Evolutionary conservation across 192 early-diverging fungal species (phyloP).

Genomic region (Backusella tuberculispora): DNA sequence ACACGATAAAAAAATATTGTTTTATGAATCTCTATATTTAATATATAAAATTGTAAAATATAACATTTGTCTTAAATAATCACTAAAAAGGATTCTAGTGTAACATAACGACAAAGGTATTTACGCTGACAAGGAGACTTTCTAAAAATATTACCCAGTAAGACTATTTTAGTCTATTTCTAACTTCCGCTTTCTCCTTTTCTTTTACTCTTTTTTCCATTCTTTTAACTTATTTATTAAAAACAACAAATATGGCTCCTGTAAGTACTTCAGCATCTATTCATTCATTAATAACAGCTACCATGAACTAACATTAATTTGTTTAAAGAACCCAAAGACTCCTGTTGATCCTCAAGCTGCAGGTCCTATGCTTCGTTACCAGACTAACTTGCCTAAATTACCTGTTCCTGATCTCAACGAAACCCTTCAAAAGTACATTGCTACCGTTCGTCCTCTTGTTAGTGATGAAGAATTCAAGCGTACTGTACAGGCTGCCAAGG

Average conservation of each 20-base stretch:
- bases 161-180: slow-evolving; percentile 10
- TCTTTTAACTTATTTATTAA: neutral
- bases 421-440: slow-evolving; percentile 85
- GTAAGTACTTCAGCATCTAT: neutral
- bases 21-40: slow-evolving; percentile 6
- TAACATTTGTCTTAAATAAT: slow-evolving; percentile 13
- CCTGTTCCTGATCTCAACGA: slow-evolving; percentile 86
- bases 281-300: too few relatives aligned
- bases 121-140: slow-evolving; percentile 12
- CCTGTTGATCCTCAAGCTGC: slow-evolving; percentile 39
- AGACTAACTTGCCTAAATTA: slow-evolving; percentile 80
- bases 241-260: slow-evolving; percentile 6
- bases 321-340: slow-evolving; percentile 22
- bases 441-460: slow-evolving; percentile 74
- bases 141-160: neutral
- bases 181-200: slow-evolving; percentile 15
- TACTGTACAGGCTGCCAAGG: slow-evolving; percentile 67
- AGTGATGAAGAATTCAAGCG: slow-evolving; percentile 70
- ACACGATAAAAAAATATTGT: slow-evolving; percentile 10
- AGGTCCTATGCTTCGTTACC: slow-evolving; percentile 75
- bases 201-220: neutral
- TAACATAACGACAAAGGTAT: neutral
- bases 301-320: neutral
- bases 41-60: slow-evolving; percentile 13
- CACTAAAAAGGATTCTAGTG: neutral